Evolutionary conservation across 1,284 basidiomycete species (phyloP), one percentile per base, ranked within the genome.

Genomic region (Trichosporon ovoides): DNA sequence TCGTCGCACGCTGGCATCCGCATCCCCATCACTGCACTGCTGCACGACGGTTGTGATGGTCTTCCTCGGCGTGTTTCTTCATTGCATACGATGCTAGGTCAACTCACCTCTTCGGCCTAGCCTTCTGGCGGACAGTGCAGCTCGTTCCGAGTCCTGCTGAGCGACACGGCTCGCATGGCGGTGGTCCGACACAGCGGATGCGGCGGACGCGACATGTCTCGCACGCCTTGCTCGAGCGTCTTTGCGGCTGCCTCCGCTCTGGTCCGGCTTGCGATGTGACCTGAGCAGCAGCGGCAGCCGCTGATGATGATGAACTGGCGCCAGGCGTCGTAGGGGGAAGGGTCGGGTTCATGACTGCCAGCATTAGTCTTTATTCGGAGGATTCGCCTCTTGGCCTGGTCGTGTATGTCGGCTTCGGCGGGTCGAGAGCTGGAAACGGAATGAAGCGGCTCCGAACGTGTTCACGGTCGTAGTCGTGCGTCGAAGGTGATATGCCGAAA

Each of bases 151-250:
- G 34, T 0, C 62, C 62, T 9, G 57, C 54, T 3, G 52, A 37
- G 11, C 51, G 28, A 46, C 66, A 67, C 0, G 64, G 55, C 31
- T 58, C 52, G 49, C 66, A 66, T 6, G 66, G 66, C 40, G 58
- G 55, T 5, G 57, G 55, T 13, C 65, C 66, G 16, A 58, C 52
- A 34, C 66, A 67, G 24, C 56, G 52, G 13, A 64, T 58, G 2
- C 60, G 38, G 49, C 62, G 57, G 2, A 52, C 54, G 35, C 64
- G 61, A 20, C 66, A 67, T 6, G 56, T 62, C 54, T 67, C 64
- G 59, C 66, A 67, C 11, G 66, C 66, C 51, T 64, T 67, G 24
- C 55, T 57, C 7, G 43, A 48, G 43, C 43, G 43, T 22, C 43
- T 22, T 22, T 48, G 43, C 11, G 43, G 35, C 54, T 56, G 36